Base-by-base conservation (phyloP, 331 rosid genomes). In the Erythrophleum ivorense region DNA sequence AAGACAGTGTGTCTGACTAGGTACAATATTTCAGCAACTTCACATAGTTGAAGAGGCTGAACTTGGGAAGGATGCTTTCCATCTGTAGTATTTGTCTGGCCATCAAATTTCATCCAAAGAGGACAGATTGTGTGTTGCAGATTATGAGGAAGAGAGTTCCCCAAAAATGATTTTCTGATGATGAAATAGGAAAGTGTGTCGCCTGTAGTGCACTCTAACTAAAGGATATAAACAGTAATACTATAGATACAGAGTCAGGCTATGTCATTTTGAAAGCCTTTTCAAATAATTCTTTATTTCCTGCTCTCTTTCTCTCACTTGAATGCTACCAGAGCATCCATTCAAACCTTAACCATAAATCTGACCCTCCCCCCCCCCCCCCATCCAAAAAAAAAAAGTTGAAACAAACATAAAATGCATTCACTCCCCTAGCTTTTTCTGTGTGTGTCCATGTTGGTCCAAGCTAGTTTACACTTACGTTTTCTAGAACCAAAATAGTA, bases 41-140 rank as follows among this genome's bases (percentile, higher is more conserved):
- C 65, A 58, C 11, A 3, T 59, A 2, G 14, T 9, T 59, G 38
- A 59, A 19, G 65, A 59, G 66, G 15, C 9, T 21, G 38, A 59
- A 24, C 34, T 59, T 59, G 66, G 66, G 66, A 29, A 24, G 38
- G 15, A 24, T 59, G 38, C 40, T 59, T 59, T 24, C 66, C 66
- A 59, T 59, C 66, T 8, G 24, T 59, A 59, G 6, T 59, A 59
- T 59, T 29, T 29, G 1, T 24, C 15, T 59, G 38, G 66, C 38
- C 66, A 59, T 29, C 38, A 59, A 59, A 59, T 24, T 14, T 59
- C 36, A 24, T 59, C 16, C 36, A 21, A 59, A 21, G 38, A 9
- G 66, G 66, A 59, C 34, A 59, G 66, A 59, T 8, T 59, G 38
- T 59, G 38, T 21, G 15, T 59, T 59, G 66, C 38, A 59, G 66